Evolutionary conservation across 208 protist species (phyloP).

Genomic region (Trypanosoma rangeli): DNA sequence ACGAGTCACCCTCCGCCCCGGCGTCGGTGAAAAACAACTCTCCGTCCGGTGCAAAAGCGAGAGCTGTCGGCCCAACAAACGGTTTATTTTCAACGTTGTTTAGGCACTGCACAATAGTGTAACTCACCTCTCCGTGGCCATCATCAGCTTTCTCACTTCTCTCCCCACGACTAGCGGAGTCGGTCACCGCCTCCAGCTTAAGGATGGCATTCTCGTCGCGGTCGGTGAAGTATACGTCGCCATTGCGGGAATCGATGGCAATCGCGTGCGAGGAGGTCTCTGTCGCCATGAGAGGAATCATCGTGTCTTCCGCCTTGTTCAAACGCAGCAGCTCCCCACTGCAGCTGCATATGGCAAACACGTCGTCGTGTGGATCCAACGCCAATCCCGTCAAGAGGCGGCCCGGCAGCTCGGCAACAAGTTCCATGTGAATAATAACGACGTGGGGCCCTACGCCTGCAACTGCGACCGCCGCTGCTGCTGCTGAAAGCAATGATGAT

Average conservation of each 20-base stretch:
- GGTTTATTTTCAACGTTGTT: slow-evolving; percentile 38
- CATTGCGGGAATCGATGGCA: slow-evolving; percentile 29
- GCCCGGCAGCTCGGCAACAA: slow-evolving; percentile 35
- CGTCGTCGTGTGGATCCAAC: slow-evolving; percentile 30
- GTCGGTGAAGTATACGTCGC: slow-evolving; percentile 38
- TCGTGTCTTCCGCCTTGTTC: slow-evolving; percentile 10
- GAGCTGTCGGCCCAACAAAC: slow-evolving; percentile 49
- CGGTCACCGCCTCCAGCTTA: not conserved
- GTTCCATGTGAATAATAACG: slow-evolving; percentile 39
- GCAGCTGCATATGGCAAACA: slow-evolving; percentile 50
- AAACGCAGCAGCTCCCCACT: slow-evolving; percentile 51
- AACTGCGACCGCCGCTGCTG: not conserved
- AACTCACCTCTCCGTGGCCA: not conserved
- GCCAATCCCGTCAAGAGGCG: slow-evolving; percentile 42
- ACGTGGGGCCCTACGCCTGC: not conserved
- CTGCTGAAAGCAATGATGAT: not conserved
- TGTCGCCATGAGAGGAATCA: slow-evolving; percentile 36
- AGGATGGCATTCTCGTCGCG: slow-evolving; percentile 34
- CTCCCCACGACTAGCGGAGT: not conserved
- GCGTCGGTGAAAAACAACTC: slow-evolving; percentile 79
- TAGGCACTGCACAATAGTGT: slow-evolving; percentile 28
- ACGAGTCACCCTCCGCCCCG: slow-evolving; percentile 59
- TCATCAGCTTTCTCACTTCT: not conserved
- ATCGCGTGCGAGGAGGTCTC: slow-evolving; percentile 23
- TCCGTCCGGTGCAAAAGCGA: slow-evolving; percentile 40